Evolutionary conservation across 2,329 filamentous ascomycete species (phyloP), one percentile per base, ranked within the genome.

Genomic region (Pseudovirgaria hyperparasitica): DNA sequence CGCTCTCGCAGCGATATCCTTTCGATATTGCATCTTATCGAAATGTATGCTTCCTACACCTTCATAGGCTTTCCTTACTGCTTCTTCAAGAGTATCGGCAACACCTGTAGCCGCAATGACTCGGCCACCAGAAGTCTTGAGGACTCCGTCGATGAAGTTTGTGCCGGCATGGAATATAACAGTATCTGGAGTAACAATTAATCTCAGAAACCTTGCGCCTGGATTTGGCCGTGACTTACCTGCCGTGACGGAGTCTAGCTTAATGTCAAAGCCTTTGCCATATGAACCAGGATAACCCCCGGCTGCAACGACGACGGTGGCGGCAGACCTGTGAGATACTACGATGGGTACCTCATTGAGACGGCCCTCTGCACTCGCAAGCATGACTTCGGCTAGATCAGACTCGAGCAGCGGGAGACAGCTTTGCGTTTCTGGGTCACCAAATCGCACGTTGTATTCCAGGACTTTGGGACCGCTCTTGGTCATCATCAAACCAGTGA

Each of bases 141-240:
- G 63, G 35, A 74, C 63, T 11, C 58, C 62, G 19, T 72, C 67
- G 12, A 62, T 60, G 7, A 69, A 61, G 20, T 67, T 67, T 3
- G 90, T 98, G 16, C 90, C 90, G 5, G 90, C 90, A 49, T 98
- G 90, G 71, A 98, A 98, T 35, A 94, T 72, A 35, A 79, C 49
- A 4, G 74, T 35, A 70, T 77, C 34, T 64, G 2, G 10, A 15
- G 8, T n/a, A n/a, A n/a, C n/a, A n/a, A 15, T 31, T 17, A 52
- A 37, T 26, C 55, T 62, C 29, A 59, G 58, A 13, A 48, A 11
- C 52, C 45, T 8, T 78, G 60, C 26, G 20, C 19, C 13, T 19
- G 7, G 12, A 17, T 13, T 9, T 12, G 23, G 9, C 16, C 10
- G 6, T 27, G n/a, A 40, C 43, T 32, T 37, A 52, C 57, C 54